Base-by-base conservation (phyloP, 768 basidiomycete genomes). In the Grammothele lineata region DNA sequence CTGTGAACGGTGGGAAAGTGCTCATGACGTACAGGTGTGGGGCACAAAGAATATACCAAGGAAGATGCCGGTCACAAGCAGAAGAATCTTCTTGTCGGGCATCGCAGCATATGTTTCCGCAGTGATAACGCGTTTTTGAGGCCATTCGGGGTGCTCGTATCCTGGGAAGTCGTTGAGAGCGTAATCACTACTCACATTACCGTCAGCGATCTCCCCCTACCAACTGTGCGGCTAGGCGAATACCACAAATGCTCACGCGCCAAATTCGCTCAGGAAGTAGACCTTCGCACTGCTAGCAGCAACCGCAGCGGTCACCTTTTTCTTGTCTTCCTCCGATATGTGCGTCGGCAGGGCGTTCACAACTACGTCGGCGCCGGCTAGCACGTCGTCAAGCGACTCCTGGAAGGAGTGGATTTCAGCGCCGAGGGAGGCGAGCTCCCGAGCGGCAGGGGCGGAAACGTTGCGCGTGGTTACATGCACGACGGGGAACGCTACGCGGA, bases 191-290 rank as follows among this genome's bases (percentile, higher is more conserved):
- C 19, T 34, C 15, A 14, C 22, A n/a, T n/a, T n/a, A n/a, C n/a
- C n/a, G n/a, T n/a, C n/a, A n/a, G n/a, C n/a, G n/a, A n/a, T n/a
- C n/a, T n/a, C n/a, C n/a, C n/a, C n/a, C n/a, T n/a, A n/a, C n/a
- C 15, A 37, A 6, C 23, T 17, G n/a, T 7, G 11, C 19, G 14
- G 18, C 10, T 37, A 5, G 12, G 25, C 25, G 17, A 10, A 14
- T 19, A n/a, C 40, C 19, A 15, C 22, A 21, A 15, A 27, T 17
- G 49, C 56, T 47, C 45, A 57, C 56, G 22, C 26, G 22, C 56
- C 57, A 24, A 45, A 58, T 32, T 58, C 57, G 38, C 49, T 44
- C 14, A 53, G 52, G 39, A 58, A 56, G 34, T 56, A 56, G 21
- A 52, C 57, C 47, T 52, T 51, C 10, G 45, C 47, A 17, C 40